Base-by-base conservation (phyloP, 179 eudicot species). In the Nepenthes alata region DNA sequence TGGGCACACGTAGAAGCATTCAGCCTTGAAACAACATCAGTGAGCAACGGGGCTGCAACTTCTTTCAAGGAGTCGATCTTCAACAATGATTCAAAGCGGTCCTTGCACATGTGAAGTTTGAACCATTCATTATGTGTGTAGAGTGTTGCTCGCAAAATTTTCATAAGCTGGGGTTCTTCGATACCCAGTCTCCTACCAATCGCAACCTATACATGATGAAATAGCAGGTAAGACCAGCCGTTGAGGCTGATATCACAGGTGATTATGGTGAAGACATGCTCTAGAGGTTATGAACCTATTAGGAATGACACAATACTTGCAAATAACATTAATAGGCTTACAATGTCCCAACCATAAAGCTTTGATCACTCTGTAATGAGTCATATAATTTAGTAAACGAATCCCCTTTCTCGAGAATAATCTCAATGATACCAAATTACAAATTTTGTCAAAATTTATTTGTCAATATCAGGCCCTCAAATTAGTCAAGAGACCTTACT, bases 81-180 rank as follows among this genome's bases (percentile, higher is more conserved):
- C 74, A 89, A 59, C 57, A 88, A 75, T 9, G 91, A 86, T 70
- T 84, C 91, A 84, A 91, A 91, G 8, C 74, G 85, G 61, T 89
- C 96, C 64, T 89, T 86, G 66, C 95, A 84, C 96, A 83, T 91
- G 59, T 91, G 96, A 55, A 86, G 85, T 69, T 91, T 86, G 67
- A 86, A 89, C 96, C 89, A 91, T 70, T 89, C 98, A 58, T 49
- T 77, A 54, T 91, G 96, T 2, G 91, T 78, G 65, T 84, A 67
- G 51, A 86, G 79, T 11, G 82, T 77, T 5, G 91, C 81, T 78
- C 85, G 84, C 72, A 89, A 78, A 16, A 89, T 74, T 82, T 80
- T 86, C 91, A 86, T 81, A 48, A 89, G 89, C 72, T 78, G 83
- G 47, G 96, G 98, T 77, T 91, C 95, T 73, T 84, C 89, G 53